Conservation (phyloP, 495 filamentous ascomycete species). For the Podospora anserina region DNA sequence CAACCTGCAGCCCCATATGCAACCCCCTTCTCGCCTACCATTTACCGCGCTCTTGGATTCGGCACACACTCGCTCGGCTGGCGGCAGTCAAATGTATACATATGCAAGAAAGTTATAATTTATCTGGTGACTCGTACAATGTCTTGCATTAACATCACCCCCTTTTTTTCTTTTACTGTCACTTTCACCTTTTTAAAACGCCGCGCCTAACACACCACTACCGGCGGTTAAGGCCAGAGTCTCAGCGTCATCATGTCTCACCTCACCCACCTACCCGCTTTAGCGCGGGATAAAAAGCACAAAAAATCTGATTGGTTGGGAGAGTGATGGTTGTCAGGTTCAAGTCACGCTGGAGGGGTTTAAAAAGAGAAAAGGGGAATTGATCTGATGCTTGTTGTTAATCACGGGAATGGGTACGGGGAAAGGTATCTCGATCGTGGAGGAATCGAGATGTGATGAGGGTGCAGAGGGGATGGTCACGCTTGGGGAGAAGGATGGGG, state of each 20-base stretch:
- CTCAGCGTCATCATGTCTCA: not conserved
- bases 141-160: too few relatives aligned
- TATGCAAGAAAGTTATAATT: not conserved
- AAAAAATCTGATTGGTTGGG: not conserved
- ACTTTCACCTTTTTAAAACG: not conserved
- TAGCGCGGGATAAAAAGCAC: not conserved
- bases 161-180: too few relatives aligned
- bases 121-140: too few relatives aligned
- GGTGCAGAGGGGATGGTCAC: not conserved
- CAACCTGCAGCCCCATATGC: not conserved
- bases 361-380: not conserved
- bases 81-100: not conserved
- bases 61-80: not conserved
- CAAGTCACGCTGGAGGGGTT: not conserved
- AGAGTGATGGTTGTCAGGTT: not conserved
- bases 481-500: not conserved
- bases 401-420: not conserved
- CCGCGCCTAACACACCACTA: not conserved
- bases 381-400: not conserved
- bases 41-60: not conserved
- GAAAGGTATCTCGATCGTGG: too few relatives aligned
- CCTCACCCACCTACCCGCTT: not conserved
- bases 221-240: not conserved
- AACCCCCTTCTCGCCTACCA: not conserved
- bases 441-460: not conserved